Evolutionary conservation across 192 early-diverging fungal genomes (phyloP).

Genomic region (Glomus cerebriforme): DNA sequence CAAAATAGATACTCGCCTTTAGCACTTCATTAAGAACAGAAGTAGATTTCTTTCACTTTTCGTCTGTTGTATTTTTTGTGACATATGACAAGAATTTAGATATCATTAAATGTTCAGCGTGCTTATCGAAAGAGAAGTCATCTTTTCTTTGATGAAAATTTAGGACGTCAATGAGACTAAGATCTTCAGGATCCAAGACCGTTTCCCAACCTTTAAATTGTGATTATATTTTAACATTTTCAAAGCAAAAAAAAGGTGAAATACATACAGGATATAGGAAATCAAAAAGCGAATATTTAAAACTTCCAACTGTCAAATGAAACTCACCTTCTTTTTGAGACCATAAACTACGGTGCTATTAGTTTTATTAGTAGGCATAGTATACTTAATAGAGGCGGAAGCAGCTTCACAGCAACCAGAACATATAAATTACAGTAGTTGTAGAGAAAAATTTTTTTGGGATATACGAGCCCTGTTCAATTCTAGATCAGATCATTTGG

Average conservation of each 20-base stretch:
- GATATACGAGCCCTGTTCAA: too few species aligned
- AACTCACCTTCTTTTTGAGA: constrained; percentile 1
- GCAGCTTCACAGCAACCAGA: too few species aligned
- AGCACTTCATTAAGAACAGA: constrained; percentile 1
- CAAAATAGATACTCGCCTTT: constrained; percentile 9
- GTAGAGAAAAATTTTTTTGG: too few species aligned
- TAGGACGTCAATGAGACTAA: neutral
- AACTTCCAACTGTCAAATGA: constrained; percentile 1
- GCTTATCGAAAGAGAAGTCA: constrained; percentile 12
- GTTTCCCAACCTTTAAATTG: constrained; percentile 6
- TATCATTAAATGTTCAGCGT: constrained; percentile 7
- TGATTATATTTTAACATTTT: constrained; percentile 7
- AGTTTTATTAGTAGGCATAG: neutral
- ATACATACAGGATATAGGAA: too few species aligned
- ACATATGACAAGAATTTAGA: constrained; percentile 7
- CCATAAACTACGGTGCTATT: neutral
- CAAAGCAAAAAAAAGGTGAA: too few species aligned
- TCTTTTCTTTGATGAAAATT: constrained; percentile 3
- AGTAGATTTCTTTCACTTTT: constrained; percentile 8
- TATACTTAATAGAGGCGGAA: too few species aligned
- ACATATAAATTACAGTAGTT: too few species aligned
- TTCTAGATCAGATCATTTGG: too few species aligned
- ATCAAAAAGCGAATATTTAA: neutral
- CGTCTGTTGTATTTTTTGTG: neutral
- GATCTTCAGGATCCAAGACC: neutral